Evolutionary conservation across 2,329 filamentous ascomycete genomes (phyloP).

Genomic region (Davidsoniella neocaledoniae): DNA sequence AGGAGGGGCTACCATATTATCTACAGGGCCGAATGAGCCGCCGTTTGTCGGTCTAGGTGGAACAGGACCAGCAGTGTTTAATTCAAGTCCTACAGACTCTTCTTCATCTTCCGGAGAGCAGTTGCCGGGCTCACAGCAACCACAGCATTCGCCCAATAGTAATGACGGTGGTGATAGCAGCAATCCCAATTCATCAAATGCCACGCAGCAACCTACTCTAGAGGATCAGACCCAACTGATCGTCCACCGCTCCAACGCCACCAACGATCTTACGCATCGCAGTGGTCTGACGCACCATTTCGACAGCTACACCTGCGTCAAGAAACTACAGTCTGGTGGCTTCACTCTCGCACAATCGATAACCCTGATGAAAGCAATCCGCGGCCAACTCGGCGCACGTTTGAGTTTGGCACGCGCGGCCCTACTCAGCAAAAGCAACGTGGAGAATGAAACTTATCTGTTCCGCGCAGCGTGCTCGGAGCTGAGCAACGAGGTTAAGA

Average conservation of each 20-base stretch:
- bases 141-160: too few relatives aligned
- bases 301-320: conserved; percentile 81
- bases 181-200: not conserved
- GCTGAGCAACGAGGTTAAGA: conserved; percentile 70
- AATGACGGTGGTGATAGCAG: too few relatives aligned
- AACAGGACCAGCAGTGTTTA: not conserved
- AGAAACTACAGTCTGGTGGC: conserved; percentile 53
- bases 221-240: conserved; percentile 3
- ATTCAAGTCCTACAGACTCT: too few relatives aligned
- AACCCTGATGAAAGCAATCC: conserved; percentile 82
- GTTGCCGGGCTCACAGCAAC: too few relatives aligned
- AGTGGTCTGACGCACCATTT: conserved; percentile 71
- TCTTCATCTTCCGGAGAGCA: too few relatives aligned
- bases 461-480: conserved; percentile 91
- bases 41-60: not conserved
- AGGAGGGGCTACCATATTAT: not conserved
- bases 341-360: conserved; percentile 63
- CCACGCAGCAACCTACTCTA: not conserved
- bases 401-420: conserved; percentile 64
- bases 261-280: not conserved
- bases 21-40: not conserved
- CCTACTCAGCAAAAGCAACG: conserved; percentile 76
- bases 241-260: conserved; percentile 1
- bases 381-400: conserved; percentile 59
- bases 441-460: conserved; percentile 85